Percentiles rank a stretch among this genome's conserved stretches.
phyloP scores from a whole-genome alignment of 1,284 basidiomycete species.

The Bjerkandera adusta region DNA sequence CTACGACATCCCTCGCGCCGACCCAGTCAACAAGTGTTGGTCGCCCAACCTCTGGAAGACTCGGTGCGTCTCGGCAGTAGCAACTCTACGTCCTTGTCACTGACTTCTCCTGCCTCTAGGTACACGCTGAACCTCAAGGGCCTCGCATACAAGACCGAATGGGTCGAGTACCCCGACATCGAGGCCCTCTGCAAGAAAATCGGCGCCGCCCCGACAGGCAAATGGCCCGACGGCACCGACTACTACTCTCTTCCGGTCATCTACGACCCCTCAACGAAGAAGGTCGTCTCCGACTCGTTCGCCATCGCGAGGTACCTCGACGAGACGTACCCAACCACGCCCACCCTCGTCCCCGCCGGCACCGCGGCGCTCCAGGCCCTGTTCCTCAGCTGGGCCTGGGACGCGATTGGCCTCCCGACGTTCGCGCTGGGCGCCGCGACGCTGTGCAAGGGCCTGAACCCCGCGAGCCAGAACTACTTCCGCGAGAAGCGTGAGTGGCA shows the following conservation, averaged over 20 bases:
- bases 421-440: too few species aligned
- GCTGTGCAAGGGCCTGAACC: too few species aligned
- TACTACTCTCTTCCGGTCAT: conserved; percentile 35
- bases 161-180: conserved; percentile 38
- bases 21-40: too few species aligned
- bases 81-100: too few species aligned
- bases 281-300: conserved; percentile 29
- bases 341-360: conserved; percentile 22
- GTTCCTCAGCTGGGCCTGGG: too few species aligned
- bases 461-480: too few species aligned
- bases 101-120: too few species aligned
- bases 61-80: too few species aligned
- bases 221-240: conserved; percentile 20
- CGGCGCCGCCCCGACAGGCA: conserved; percentile 25
- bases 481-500: too few species aligned
- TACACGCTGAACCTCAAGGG: conserved; percentile 34
- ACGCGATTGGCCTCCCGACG: too few species aligned
- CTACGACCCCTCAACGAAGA: conserved; percentile 27
- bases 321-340: conserved; percentile 29
- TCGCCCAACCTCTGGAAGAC: too few species aligned
- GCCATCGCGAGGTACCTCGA: conserved; percentile 35
- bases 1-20: too few species aligned
- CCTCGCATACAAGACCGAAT: conserved; percentile 31
- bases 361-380: conserved; percentile 30
- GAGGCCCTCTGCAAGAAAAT: conserved; percentile 25